phyloP scores from a whole-genome alignment of 768 basidiomycete species.

The Gymnopilus dilepis region DNA sequence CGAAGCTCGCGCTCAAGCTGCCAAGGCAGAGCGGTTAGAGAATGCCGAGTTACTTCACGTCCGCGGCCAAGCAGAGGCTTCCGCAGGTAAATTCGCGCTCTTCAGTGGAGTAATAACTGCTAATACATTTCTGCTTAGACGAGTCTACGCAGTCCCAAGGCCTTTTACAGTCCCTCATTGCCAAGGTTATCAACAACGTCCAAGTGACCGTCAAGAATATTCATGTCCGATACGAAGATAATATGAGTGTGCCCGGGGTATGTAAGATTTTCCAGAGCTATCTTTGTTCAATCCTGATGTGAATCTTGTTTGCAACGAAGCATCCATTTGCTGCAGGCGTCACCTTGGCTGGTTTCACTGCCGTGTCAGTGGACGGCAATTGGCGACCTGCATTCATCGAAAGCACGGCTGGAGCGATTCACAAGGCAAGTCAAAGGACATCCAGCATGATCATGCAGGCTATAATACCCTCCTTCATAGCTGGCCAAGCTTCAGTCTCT shows the following conservation, averaged over 20 bases:
- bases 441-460: too few relatives aligned
- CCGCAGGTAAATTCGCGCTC: conserved; percentile 44
- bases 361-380: conserved; percentile 83
- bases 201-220: conserved; percentile 97
- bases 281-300: conserved; percentile 2
- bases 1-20: conserved; percentile 77
- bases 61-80: conserved; percentile 56
- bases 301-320: conserved; percentile 42
- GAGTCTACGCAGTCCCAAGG: conserved; percentile 81
- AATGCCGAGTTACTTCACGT: conserved; percentile 86
- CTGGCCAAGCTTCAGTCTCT: conserved; percentile 86
- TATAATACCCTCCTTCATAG: conserved; percentile 42
- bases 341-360: conserved; percentile 87
- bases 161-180: conserved; percentile 78
- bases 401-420: conserved; percentile 83
- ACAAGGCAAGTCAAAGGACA: conserved; percentile 65
- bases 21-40: conserved; percentile 87
- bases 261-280: conserved; percentile 32
- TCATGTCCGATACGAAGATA: conserved; percentile 96
- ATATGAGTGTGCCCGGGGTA: conserved; percentile 90
- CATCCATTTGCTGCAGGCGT: conserved; percentile 94
- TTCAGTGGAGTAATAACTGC: background rate
- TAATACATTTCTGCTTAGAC: conserved; percentile 31
- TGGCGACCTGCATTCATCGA: conserved; percentile 95
- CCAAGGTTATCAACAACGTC: conserved; percentile 93